Evolutionary conservation across 2,329 filamentous ascomycete genomes (phyloP), one percentile per base, ranked within the genome.

Genomic region (Paraphoma chrysanthemicola): DNA sequence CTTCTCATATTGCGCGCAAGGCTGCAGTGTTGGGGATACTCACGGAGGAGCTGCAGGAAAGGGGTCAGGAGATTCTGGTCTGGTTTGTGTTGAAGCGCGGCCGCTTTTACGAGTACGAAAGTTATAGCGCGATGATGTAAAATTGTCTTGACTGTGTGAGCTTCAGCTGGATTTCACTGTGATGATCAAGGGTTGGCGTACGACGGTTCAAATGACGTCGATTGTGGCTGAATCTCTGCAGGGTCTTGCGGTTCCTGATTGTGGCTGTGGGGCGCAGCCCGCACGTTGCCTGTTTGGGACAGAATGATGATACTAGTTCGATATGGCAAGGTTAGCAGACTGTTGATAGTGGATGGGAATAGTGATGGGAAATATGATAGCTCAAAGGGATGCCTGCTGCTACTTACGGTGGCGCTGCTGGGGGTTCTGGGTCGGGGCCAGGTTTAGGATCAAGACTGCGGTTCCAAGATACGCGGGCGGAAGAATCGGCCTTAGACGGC

Each of bases 371-470:
- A 31, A 12, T 14, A 49, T 3, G 23, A 16, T 18, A 53, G 42
- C 53, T 51, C 12, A 18, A 50, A 58, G 36, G 39, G 42, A 48
- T 42, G 11, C 23, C n/a, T 16, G 18, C 39, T 12, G 29, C 33
- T 36, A 67, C 70, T 54, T 62, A 72, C 68, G 69, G 68, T 55
- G 68, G 69, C 62, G 68, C 67, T 28, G 62, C 56, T 44, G 70
- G 66, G n/a, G 64, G 63, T 39, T 72, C 68, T 36, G 66, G 67
- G 38, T 63, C 50, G 54, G 68, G 62, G 2, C 60, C 54, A 12
- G 58, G 60, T n/a, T 50, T 30, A 0, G 46, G 46, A 11, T 54
- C 52, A 18, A 44, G 45, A n/a, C 51, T 30, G 18, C 48, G 48
- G 11, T 36, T 51, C 16, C 14, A 10, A 17, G 44, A 17, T 8